Base-by-base conservation (phyloP, 1,139 yeast genomes). In the Blastobotrys illinoisensis region DNA sequence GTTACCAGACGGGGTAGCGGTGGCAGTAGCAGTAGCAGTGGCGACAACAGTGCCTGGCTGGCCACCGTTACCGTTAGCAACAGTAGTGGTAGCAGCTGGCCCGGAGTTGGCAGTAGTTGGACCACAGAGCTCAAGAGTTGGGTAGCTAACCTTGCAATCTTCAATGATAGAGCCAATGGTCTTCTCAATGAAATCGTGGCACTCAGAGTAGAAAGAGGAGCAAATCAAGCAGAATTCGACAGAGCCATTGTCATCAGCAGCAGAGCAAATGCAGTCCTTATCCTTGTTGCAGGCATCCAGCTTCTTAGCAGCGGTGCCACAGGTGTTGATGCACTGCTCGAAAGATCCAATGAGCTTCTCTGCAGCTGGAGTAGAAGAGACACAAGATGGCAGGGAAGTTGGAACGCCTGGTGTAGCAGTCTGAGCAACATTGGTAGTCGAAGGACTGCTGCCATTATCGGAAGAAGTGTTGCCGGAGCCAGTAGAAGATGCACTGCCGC, bases 271-370 rank as follows among this genome's bases (percentile, higher is more conserved):
- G 28, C 52, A 49, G 26, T 24, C 19, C 14, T 21, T 16, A 9
- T 44, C 48, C 14, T 48, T 48, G 44, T 49, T 44, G 52, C 52
- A 49, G 11, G 52, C 18, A 36, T 49, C 44, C 26, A 49, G 44
- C 18, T 44, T 23, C 20, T 47, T 49, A 26, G 44, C 18, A n/a
- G 52, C 52, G 24, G 43, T 6, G 13, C 43, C 28, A 49, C 52
- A 49, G 20, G 20, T n/a, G 47, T 26, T 44, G 36, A 48, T 28
- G 32, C 54, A 51, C 13, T 51, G 47, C 18, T 47, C 40, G 13
- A 51, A 23, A 23, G 54, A 21, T 9, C 54, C 54, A 20, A 51
- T 28, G 24, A 47, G 23, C 9, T 50, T 50, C 40, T 47, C 51
- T 18, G 50, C 49, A 24, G 36, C 46, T 14, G 26, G 26, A 16